These are phyloP conservation scores for Diplotaxis tenuifolia DNA, from an alignment of 345 rosid genomes.

Conservation along the genomic window DNA sequence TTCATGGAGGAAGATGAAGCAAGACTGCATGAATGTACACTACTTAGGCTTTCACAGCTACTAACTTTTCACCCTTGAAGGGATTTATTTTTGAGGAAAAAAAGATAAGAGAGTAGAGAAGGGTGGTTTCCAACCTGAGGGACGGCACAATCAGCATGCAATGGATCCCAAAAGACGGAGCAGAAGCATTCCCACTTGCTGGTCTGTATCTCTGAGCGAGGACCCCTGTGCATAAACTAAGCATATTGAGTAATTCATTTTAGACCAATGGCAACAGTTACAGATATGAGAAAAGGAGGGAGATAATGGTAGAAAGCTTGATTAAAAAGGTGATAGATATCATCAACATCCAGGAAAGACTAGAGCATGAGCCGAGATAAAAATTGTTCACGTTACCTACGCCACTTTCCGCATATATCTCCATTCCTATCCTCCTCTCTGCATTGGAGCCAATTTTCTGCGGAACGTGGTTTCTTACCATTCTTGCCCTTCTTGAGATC, in stretches of 20 bases:
- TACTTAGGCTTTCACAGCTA: constrained; percentile 18
- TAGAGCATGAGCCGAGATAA: constrained; percentile 16
- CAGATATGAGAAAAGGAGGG: constrained; percentile 6
- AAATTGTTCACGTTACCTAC: constrained; percentile 56
- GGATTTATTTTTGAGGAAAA: neutral
- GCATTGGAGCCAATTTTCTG: constrained; percentile 95
- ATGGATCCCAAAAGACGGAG: constrained; percentile 79
- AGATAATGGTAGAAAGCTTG: neutral
- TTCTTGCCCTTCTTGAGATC: constrained; percentile 37
- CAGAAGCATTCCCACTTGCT: constrained; percentile 93
- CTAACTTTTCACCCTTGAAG: neutral
- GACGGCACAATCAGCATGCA: constrained; percentile 83
- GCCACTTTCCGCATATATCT: constrained; percentile 94
- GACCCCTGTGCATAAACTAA: constrained; percentile 62
- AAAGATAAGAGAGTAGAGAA: neutral
- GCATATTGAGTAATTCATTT: constrained; percentile 3
- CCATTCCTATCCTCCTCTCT: constrained; percentile 49
- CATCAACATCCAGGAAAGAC: constrained; percentile 4
- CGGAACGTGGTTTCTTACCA: constrained; percentile 37
- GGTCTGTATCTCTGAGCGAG: constrained; percentile 82
- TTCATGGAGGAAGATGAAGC: constrained; percentile 19
- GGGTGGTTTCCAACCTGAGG: constrained; percentile 65
- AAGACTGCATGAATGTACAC: neutral
- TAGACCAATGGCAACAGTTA: constrained; percentile 1
- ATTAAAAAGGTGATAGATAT: constrained; percentile 8